Conservation (phyloP, 768 basidiomycete species). For the Xanthoconium purpureum region DNA sequence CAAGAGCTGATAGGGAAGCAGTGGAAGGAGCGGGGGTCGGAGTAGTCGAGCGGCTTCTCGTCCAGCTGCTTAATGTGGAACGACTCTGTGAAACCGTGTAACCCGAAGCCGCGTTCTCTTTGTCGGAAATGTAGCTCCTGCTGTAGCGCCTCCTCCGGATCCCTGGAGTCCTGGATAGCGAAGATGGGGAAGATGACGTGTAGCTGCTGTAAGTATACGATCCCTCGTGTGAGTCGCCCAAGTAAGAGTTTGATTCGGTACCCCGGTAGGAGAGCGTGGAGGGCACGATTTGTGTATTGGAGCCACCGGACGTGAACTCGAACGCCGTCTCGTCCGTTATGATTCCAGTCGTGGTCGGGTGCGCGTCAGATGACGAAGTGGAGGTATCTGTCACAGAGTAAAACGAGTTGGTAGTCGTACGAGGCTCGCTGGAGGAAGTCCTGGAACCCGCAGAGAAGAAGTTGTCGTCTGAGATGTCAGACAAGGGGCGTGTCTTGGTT, state of each 20-base stretch:
- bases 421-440: slow-evolving; percentile 31
- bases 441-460: slow-evolving; percentile 44
- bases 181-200: slow-evolving; percentile 46
- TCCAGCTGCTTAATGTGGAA: slow-evolving; percentile 35
- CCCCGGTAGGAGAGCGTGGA: slow-evolving; percentile 53
- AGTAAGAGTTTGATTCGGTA: slow-evolving; percentile 52
- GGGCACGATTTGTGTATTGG: slow-evolving; percentile 44
- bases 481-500: slow-evolving; percentile 28
- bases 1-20: slow-evolving; percentile 26
- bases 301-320: slow-evolving; percentile 36
- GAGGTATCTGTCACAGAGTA: slow-evolving; percentile 36
- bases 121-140: slow-evolving; percentile 45
- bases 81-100: slow-evolving; percentile 34
- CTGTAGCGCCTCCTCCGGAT: slow-evolving; percentile 52
- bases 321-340: slow-evolving; percentile 40
- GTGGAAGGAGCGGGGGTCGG: slow-evolving; percentile 34
- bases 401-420: slow-evolving; percentile 31
- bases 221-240: slow-evolving; percentile 52
- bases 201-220: slow-evolving; percentile 34
- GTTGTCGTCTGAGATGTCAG: slow-evolving; percentile 42
- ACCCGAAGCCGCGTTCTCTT: slow-evolving; percentile 47
- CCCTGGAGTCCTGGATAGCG: slow-evolving; percentile 55
- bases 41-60: slow-evolving; percentile 32
- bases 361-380: slow-evolving; percentile 26
- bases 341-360: slow-evolving; percentile 31